These are phyloP conservation scores for Podila horticola DNA, from an alignment of 192 early-diverging fungal species.

Conservation along the genomic window DNA sequence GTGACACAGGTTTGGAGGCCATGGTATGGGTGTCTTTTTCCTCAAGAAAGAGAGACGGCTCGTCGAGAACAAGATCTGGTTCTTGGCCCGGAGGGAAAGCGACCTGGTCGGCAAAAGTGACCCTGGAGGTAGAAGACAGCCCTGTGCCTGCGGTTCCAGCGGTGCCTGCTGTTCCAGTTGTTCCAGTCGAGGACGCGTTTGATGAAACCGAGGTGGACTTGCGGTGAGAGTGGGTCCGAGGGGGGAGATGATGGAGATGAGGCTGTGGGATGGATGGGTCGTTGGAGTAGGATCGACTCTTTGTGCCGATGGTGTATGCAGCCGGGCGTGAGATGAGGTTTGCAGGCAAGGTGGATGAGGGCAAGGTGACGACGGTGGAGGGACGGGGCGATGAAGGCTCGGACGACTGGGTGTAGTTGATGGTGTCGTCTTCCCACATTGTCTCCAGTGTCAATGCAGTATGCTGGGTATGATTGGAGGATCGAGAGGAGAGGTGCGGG, in stretches of 20 bases:
- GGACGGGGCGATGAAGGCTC: constrained; percentile 29
- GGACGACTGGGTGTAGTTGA: constrained; percentile 2
- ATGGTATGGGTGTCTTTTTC: no score
- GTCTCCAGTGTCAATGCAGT: background rate
- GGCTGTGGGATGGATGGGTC: background rate
- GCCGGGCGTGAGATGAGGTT: constrained; percentile 23
- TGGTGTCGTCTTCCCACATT: constrained; percentile 16
- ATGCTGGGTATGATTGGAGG: background rate
- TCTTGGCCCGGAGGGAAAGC: background rate
- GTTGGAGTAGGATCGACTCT: constrained; percentile 31
- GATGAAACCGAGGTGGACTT: constrained; percentile 13
- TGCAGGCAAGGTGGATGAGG: constrained; percentile 28
- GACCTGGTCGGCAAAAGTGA: background rate
- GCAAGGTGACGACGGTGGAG: constrained; percentile 8
- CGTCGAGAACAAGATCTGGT: background rate
- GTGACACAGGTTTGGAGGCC: no score
- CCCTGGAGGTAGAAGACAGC: background rate
- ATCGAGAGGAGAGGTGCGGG: background rate
- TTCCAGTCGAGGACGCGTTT: background rate
- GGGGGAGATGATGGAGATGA: no score
- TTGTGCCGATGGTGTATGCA: constrained; percentile 45
- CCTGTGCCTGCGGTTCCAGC: constrained; percentile 3
- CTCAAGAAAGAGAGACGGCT: no score
- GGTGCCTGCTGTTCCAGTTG: background rate
- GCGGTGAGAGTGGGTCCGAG: background rate